phyloP scores from a whole-genome alignment of 2,329 filamentous ascomycete genomes.

The Xylaria sp. region DNA sequence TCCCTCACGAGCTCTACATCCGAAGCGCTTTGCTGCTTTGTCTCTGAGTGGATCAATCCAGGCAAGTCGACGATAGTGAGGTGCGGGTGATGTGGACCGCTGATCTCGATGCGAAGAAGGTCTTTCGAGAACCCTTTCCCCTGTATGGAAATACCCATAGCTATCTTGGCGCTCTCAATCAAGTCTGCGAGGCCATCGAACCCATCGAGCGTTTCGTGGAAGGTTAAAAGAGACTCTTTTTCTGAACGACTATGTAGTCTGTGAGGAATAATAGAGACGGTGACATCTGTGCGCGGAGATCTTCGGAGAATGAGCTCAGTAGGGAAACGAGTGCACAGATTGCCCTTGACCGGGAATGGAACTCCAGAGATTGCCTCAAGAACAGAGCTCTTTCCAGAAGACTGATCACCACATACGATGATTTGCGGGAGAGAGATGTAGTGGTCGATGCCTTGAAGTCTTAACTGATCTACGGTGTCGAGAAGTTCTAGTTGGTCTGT shows the following conservation, averaged over 20 bases:
- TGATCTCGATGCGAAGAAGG: conserved; percentile 59
- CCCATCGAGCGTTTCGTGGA: conserved; percentile 45
- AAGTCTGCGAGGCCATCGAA: conserved; percentile 50
- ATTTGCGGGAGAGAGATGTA: conserved; percentile 58
- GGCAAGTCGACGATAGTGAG: conserved; percentile 70
- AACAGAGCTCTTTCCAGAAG: conserved; percentile 71
- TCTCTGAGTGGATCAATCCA: conserved; percentile 63
- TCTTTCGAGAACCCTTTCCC: conserved; percentile 57
- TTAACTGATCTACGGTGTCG: conserved; percentile 54
- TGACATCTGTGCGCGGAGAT: conserved; percentile 48
- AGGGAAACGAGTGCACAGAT: conserved; percentile 70
- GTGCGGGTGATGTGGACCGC: conserved; percentile 59
- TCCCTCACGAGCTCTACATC: conserved; percentile 58
- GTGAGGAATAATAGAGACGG: conserved; percentile 52
- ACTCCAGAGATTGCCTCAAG: conserved; percentile 72
- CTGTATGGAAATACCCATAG: conserved; percentile 60
- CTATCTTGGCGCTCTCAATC: conserved; percentile 53
- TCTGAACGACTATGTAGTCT: not conserved
- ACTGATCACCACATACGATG: conserved; percentile 71
- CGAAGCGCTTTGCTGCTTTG: conserved; percentile 56
- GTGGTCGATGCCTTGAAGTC: conserved; percentile 51
- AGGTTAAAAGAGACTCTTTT: conserved; percentile 41
- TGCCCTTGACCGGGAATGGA: conserved; percentile 67
- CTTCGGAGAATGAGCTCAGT: conserved; percentile 69
- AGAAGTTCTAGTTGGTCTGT: conserved; percentile 52